Evolutionary conservation across 2,329 filamentous ascomycete genomes (phyloP), one percentile per base, ranked within the genome.

Genomic region (Thielaviopsis euricoi): DNA sequence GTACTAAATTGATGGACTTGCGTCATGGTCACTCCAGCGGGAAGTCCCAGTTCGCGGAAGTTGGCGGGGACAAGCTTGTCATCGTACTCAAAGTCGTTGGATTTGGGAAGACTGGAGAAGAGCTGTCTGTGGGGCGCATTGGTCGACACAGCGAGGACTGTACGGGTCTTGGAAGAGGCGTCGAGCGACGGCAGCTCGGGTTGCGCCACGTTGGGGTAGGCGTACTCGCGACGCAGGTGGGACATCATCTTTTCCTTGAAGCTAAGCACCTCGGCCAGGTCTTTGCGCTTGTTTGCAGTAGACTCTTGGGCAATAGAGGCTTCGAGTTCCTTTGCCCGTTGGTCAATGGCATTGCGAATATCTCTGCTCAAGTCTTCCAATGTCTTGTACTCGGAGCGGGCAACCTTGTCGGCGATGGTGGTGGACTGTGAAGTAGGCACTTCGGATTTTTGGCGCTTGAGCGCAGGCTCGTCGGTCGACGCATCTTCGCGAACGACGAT

Each of bases 71-170:
- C 65, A 43, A 65, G 50, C 13, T 50, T 43, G 69, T 71, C 60
- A 53, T 57, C 55, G 29, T 58, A 53, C 48, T 60, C 59, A 23
- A 60, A 60, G 23, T 68, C 65, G 12, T 65, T 60, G 2, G 69
- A 65, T 15, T 65, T 52, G 9, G 71, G 87, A 54, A 95, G 74
- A 68, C 90, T 95, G 3, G 91, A 95, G 68, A 93, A 96, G 3
- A 96, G 74, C 61, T 91, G 86, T 40, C 86, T 78, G 52, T 82
- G 82, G 1, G 84, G 82, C 48, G 86, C 86, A 63, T 83, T 86
- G 57, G 87, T 89, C 63, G 83, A 84, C 1, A 95, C 74, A 0
- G 87, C 91, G 59, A 96, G 73, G 6, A 91, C 83, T 17, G 82
- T 77, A 58, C 53, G 58, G 4, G 56, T 57, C 51, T 58, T 58